Evolutionary conservation across 2,329 filamentous ascomycete species (phyloP).

Genomic region (Colletotrichum acutatum): DNA sequence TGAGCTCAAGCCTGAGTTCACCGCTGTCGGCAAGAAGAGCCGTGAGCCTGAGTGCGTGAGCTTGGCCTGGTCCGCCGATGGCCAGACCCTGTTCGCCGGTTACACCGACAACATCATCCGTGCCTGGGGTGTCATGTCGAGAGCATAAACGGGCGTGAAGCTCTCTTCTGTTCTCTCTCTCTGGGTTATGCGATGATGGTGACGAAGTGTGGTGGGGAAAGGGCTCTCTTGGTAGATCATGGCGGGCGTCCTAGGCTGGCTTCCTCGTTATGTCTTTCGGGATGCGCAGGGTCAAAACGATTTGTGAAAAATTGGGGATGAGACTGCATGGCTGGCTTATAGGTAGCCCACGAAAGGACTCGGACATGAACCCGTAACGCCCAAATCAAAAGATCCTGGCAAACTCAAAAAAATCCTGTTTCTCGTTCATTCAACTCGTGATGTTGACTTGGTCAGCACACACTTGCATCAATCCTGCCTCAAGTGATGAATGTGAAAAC

Average conservation of each 20-base stretch:
- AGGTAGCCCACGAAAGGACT: slow-evolving; percentile 50
- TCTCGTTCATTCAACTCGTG: slow-evolving; percentile 18
- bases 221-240: slow-evolving; percentile 52
- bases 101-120: slow-evolving; percentile 99
- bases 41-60: slow-evolving; percentile 98
- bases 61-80: slow-evolving; percentile 97
- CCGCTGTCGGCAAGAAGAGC: slow-evolving; percentile 97
- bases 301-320: slow-evolving; percentile 38
- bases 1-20: slow-evolving; percentile 98
- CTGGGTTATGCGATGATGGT: slow-evolving; percentile 35
- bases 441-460: slow-evolving; percentile 8
- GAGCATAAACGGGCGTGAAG: slow-evolving; percentile 69
- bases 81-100: slow-evolving; percentile 98
- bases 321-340: slow-evolving; percentile 47
- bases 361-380: slow-evolving; percentile 51
- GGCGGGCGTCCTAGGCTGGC: slow-evolving; percentile 59
- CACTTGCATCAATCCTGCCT: not conserved
- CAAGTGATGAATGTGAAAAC: not conserved
- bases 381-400: slow-evolving; percentile 43
- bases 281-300: slow-evolving; percentile 48
- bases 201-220: slow-evolving; percentile 34
- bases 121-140: slow-evolving; percentile 97
- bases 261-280: slow-evolving; percentile 58
- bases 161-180: slow-evolving; percentile 32
- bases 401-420: slow-evolving; percentile 37